Evolutionary conservation across 441 rosid genomes (phyloP).

Genomic region (Populus hybrid): DNA sequence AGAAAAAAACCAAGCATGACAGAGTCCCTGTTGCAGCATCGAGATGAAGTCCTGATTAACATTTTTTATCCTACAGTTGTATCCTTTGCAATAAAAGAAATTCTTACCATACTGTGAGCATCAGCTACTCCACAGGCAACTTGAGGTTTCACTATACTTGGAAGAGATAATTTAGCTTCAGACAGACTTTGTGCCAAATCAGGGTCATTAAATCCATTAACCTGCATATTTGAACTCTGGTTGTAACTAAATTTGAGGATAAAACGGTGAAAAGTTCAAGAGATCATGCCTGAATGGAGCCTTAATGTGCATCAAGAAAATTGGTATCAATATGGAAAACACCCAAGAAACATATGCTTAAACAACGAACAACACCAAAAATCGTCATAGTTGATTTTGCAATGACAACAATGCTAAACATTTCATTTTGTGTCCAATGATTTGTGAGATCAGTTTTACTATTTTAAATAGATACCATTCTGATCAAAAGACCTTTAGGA

Average conservation of each 20-base stretch:
- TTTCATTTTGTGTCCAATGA: too few species aligned
- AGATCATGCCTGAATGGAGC: not conserved
- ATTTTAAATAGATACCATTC: slow-evolving; percentile 20
- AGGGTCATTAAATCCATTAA: slow-evolving; percentile 56
- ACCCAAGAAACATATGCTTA: not conserved
- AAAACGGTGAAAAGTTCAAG: not conserved
- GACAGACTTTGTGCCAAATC: slow-evolving; percentile 50
- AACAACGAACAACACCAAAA: not conserved
- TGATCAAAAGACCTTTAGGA: slow-evolving; percentile 60
- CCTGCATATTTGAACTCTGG: slow-evolving; percentile 43
- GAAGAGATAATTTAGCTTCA: slow-evolving; percentile 66
- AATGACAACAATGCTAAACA: not conserved
- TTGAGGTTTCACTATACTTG: slow-evolving; percentile 88
- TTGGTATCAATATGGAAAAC: not conserved
- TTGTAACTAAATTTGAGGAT: slow-evolving; percentile 7
- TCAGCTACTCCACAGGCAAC: slow-evolving; percentile 96
- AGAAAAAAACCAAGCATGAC: not conserved
- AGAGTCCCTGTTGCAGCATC: not conserved
- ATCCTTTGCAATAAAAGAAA: not conserved
- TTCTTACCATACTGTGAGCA: slow-evolving; percentile 88
- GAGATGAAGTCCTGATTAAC: not conserved
- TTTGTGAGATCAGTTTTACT: not conserved
- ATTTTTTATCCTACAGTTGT: not conserved
- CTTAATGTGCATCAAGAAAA: not conserved
- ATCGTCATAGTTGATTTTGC: not conserved